phyloP scores from a whole-genome alignment of 768 basidiomycete genomes.

The Hericium coralloides region DNA sequence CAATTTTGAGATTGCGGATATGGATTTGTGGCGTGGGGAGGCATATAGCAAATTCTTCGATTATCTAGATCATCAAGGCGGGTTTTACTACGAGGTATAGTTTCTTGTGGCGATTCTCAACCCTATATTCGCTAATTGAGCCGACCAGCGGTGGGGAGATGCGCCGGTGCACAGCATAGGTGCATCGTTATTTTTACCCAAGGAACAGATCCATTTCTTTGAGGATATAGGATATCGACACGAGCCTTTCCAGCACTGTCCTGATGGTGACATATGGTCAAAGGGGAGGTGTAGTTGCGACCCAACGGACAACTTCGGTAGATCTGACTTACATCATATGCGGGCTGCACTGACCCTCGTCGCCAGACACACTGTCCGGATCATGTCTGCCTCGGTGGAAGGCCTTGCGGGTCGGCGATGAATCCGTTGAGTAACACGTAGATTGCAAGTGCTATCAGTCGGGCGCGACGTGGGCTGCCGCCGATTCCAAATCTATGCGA shows the following conservation, averaged over 20 bases:
- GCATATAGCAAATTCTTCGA: constrained; percentile 81
- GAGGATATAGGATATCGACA: constrained; percentile 80
- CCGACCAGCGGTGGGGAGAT: constrained; percentile 66
- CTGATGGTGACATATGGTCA: constrained; percentile 43
- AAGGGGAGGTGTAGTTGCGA: constrained; percentile 67
- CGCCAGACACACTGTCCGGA: neutral
- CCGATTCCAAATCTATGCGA: too few relatives aligned
- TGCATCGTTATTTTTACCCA: constrained; percentile 64
- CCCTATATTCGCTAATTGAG: too few relatives aligned
- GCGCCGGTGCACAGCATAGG: constrained; percentile 85
- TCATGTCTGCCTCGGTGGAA: neutral
- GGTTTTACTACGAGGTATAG: constrained; percentile 80
- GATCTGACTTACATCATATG: constrained; percentile 11
- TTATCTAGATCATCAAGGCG: constrained; percentile 68
- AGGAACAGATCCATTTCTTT: constrained; percentile 77
- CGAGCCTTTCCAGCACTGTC: constrained; percentile 73
- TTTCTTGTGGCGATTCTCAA: neutral
- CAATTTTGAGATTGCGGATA: constrained; percentile 85
- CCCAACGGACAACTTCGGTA: constrained; percentile 61
- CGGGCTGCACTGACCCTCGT: neutral
- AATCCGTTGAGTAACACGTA: too few relatives aligned
- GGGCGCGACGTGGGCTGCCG: too few relatives aligned
- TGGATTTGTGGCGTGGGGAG: constrained; percentile 79
- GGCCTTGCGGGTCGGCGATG: neutral
- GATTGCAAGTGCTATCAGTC: too few relatives aligned